Conservation (phyloP, 2,329 filamentous ascomycete genomes). For the Huntiella omanensis region DNA sequence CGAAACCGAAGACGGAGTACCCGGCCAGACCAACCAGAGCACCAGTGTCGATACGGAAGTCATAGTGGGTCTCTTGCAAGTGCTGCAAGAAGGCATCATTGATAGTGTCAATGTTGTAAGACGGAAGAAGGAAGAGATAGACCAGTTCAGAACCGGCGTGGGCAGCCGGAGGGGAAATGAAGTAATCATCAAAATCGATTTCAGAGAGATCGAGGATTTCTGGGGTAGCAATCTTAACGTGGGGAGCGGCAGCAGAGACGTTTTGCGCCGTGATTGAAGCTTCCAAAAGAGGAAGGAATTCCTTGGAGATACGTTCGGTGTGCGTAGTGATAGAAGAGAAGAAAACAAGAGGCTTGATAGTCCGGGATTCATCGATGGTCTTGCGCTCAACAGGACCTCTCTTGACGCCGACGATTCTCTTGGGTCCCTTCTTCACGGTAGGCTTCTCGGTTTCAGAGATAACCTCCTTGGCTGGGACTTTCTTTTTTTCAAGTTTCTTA, state of each 20-base stretch:
- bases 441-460: not conserved
- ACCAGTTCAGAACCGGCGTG: constrained; percentile 42
- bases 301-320: constrained; percentile 54
- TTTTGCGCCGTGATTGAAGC: constrained; percentile 30
- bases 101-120: constrained; percentile 89
- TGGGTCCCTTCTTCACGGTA: constrained; percentile 18
- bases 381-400: constrained; percentile 13
- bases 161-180: constrained; percentile 54
- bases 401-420: constrained; percentile 28
- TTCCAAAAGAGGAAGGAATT: constrained; percentile 38
- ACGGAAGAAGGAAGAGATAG: constrained; percentile 72
- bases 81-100: constrained; percentile 76
- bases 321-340: constrained; percentile 76
- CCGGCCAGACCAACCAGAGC: constrained; percentile 59
- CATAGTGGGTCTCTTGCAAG: constrained; percentile 80
- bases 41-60: constrained; percentile 87
- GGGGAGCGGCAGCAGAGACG: constrained; percentile 11
- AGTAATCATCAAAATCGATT: constrained; percentile 84
- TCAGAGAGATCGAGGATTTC: constrained; percentile 61
- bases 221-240: constrained; percentile 31
- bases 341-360: constrained; percentile 61
- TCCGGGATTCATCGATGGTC: constrained; percentile 19
- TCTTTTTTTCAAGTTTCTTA: constrained; percentile 17
- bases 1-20: constrained; percentile 87
- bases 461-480: not conserved